A percentile compares a stretch with the other conserved stretches of the same genome.
Evolutionary conservation across 2,329 filamentous ascomycete species (phyloP).

Genomic region (Colletotrichum horii): DNA sequence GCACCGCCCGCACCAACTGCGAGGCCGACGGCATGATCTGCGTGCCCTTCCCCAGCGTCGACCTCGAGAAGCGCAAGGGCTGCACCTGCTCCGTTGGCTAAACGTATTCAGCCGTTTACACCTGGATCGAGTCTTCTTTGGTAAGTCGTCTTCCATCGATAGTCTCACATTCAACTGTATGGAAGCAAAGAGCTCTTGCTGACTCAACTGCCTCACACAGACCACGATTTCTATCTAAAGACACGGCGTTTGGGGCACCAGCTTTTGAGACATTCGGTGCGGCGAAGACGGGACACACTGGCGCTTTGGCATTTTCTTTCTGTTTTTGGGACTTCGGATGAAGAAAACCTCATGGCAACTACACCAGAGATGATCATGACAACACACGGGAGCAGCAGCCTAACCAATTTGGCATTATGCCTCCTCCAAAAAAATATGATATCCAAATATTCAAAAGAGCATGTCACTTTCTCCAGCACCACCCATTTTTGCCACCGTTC

Average conservation of each 20-base stretch:
- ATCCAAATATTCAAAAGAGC: not conserved
- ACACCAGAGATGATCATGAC: not conserved
- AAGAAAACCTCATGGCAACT: not conserved
- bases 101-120: not conserved
- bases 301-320: not conserved
- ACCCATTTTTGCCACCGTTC: not conserved
- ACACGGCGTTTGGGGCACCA: not conserved
- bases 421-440: not conserved
- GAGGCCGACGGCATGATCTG: conserved; percentile 11
- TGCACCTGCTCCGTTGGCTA: conserved; percentile 14
- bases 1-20: conserved; percentile 3
- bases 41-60: conserved; percentile 14
- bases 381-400: not conserved
- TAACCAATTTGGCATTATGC: not conserved
- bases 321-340: not conserved
- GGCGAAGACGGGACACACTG: not conserved
- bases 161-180: not conserved
- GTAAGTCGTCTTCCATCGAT: not conserved
- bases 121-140: not conserved
- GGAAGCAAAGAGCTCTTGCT: not conserved
- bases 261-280: not conserved
- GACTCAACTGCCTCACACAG: not conserved
- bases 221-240: not conserved
- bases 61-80: not conserved
- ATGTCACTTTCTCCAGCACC: not conserved